Base-by-base conservation (phyloP, 148 eudicot species). In the Beta vulgaris region DNA sequence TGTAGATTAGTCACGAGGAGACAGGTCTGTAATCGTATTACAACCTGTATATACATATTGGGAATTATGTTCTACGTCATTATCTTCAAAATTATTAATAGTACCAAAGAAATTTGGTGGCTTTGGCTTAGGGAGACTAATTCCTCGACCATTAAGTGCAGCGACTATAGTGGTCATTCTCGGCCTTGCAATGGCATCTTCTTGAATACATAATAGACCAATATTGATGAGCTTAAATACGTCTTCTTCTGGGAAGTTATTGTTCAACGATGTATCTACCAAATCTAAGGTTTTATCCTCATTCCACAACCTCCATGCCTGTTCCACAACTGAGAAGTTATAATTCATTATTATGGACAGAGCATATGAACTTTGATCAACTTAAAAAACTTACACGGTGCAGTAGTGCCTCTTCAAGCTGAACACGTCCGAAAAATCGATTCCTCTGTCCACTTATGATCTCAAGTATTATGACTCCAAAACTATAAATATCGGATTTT, bases 251-350 rank as follows among this genome's bases (percentile, higher is more conserved):
- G 70, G 10, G 54, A 36, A 55, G 18, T 43, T 42, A 16, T 78
- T 34, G 13, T 29, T 8, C 35, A 82, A 6, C 13, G 21, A 37
- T 36, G 76, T 12, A 70, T 82, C 84, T 19, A 70, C 73, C 40
- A 82, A 55, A 32, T 74, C 69, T n/a, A 74, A 2, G 2, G 53
- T 63, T 13, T 49, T 59, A 19, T 19, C 35, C 34, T 75, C 79
- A 18, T 65, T 75, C 82, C 85, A 82, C 0, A 78, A 62, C 77
- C 76, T 78, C 79, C 82, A 78, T 28, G 81, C 76, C 81, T 78
- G 71, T 48, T 12, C 13, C 13, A 7, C 6, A 18, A 42, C 9
- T 7, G 2, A 37, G 36, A 34, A 31, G 3, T 40, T 43, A 46
- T 46, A 46, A 14, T 2, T 46, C 51, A 46, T 46, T 21, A 46